A percentile compares a stretch with the other conserved stretches of the same genome.
phyloP scores from a whole-genome alignment of 2,329 filamentous ascomycete species.

The Aureobasidium sp. region DNA sequence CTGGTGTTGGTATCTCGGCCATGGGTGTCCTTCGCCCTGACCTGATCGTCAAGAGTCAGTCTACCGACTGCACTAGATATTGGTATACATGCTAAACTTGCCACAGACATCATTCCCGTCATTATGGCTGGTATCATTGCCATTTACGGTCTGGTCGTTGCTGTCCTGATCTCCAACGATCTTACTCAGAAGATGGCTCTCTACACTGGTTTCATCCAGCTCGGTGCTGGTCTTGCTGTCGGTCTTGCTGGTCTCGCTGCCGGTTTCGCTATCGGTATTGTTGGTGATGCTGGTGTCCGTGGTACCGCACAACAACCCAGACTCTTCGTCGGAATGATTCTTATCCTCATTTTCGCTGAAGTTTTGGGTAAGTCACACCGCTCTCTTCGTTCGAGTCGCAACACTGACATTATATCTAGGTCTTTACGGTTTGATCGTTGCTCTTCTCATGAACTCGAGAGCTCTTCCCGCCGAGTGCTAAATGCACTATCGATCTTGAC shows the following conservation, averaged over 20 bases:
- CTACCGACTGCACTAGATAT: background rate
- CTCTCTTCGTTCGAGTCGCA: background rate
- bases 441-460: constrained; percentile 99
- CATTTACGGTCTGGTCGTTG: constrained; percentile 63
- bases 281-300: constrained; percentile 75
- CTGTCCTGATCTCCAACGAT: constrained; percentile 46
- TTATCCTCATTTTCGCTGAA: constrained; percentile 99
- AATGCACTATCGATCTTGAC: constrained; percentile 9
- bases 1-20: constrained; percentile 94
- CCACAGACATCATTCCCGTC: constrained; percentile 93
- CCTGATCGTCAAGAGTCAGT: constrained; percentile 97
- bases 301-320: constrained; percentile 77
- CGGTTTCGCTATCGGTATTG: constrained; percentile 44
- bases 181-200: constrained; percentile 38
- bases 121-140: constrained; percentile 99
- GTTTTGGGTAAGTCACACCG: constrained; percentile 65
- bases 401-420: constrained; percentile 41
- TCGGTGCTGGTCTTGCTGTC: constrained; percentile 44
- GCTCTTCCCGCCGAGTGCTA: constrained; percentile 56
- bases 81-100: constrained; percentile 12
- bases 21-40: constrained; percentile 98
- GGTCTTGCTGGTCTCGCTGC: constrained; percentile 33
- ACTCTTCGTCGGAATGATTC: constrained; percentile 94
- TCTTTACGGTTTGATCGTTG: constrained; percentile 98
- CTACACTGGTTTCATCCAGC: constrained; percentile 45